Evolutionary conservation across 176 grass and related monocot species (phyloP), one percentile per base, ranked within the genome.

Genomic region (Eleusine indica): DNA sequence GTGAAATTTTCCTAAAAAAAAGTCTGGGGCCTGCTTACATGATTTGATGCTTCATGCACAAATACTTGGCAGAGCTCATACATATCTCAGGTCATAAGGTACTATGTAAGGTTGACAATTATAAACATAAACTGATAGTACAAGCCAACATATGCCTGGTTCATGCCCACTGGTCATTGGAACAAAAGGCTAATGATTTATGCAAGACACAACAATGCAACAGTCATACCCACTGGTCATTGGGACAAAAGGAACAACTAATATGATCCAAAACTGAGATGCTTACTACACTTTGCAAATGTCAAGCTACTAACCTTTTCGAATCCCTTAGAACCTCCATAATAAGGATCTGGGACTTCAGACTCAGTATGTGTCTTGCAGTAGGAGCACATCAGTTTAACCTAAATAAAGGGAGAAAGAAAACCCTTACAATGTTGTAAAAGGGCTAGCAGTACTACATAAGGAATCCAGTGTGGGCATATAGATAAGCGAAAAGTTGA

Each of bases 291-390:
- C 39, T 6, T 19, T 56, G 35, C 3, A 64, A 83, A 42, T 4
- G 68, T 39, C 49, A 29, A 73, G 63, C 56, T 4, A 67, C 65
- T 83, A 46, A 93, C 96, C 85, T 98, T 95, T 82, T 95, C 93
- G 83, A 98, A 98, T 86, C 96, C 96, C 82, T 98, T 82, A 79
- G 91, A 56, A 0, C 96, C 96, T 70, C 96, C 96, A 73, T 98
- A 95, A 77, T 98, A 98, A 68, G 96, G 96, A 90, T 98, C 96
- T 86, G 96, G 93, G 41, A 98, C 96, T 95, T 98, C 96, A 62
- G 70, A 86, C 86, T 98, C 96, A 43, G 60, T 83, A 83, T 95
- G 93, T 41, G 32, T 87, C 68, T 95, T 95, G 83, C 96, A 98
- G 62, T 95, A 98, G 38, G 96, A 95, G 77, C 96, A 98, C 91